A percentile compares a stretch with the other conserved stretches of the same genome.
These are phyloP conservation scores for Anthracocystis panici-leucophaei DNA, from an alignment of 1,284 basidiomycete species.

Conservation along the genomic window DNA sequence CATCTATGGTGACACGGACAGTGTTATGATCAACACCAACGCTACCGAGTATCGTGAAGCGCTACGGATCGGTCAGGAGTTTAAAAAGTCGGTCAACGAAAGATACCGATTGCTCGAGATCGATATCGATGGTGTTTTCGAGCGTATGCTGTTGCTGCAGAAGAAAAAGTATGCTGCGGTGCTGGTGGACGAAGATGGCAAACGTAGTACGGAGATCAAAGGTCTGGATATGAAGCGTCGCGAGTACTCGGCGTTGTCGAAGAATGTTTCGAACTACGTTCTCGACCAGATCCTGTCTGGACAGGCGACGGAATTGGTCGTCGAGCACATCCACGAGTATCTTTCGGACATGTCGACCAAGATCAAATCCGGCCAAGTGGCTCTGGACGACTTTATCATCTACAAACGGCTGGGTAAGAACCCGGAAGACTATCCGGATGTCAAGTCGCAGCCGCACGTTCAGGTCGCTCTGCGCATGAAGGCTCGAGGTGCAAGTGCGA, in stretches of 20 bases:
- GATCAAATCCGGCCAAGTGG: constrained; percentile 81
- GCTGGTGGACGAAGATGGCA: constrained; percentile 73
- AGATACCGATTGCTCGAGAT: constrained; percentile 95
- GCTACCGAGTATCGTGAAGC: constrained; percentile 88
- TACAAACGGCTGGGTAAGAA: constrained; percentile 70
- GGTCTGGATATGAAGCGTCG: constrained; percentile 99
- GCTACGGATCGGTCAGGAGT: constrained; percentile 87
- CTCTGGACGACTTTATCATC: constrained; percentile 92
- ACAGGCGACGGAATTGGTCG: constrained; percentile 87
- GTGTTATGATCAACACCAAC: constrained; percentile 97
- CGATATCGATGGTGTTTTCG: constrained; percentile 93
- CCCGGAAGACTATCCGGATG: constrained; percentile 86
- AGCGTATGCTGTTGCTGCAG: constrained; percentile 90
- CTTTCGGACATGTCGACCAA: constrained; percentile 80
- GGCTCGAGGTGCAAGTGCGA: constrained; percentile 81
- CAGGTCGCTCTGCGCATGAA: constrained; percentile 95
- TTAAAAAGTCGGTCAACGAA: constrained; percentile 97
- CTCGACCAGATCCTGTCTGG: constrained; percentile 92
- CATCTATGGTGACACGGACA: constrained; percentile 98
- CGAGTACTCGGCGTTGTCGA: constrained; percentile 92
- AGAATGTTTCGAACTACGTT: constrained; percentile 78
- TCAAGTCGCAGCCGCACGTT: constrained; percentile 93
- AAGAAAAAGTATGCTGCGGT: constrained; percentile 99
- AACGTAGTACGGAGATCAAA: constrained; percentile 79
- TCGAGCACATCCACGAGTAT: constrained; percentile 93